Evolutionary conservation across 2,329 filamentous ascomycete genomes (phyloP), one percentile per base, ranked within the genome.

Genomic region (Ceratocystis papillata): DNA sequence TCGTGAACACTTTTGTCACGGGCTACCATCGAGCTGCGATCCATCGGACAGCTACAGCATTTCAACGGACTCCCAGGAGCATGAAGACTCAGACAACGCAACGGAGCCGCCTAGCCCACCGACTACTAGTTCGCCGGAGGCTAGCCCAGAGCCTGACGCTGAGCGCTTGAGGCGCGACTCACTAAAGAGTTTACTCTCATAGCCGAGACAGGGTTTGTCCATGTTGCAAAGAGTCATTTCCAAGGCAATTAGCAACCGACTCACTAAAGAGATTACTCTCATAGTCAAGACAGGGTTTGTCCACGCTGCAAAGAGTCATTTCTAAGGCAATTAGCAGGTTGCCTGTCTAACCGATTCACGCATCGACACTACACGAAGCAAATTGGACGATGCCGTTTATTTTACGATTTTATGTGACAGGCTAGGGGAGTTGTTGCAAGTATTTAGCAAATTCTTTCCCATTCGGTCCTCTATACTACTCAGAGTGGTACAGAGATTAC

Each of bases 41-140:
- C 79, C 64, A 75, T 78, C 80, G 10, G 78, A 79, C 66, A 77
- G 76, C 45, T 80, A 78, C 69, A 75, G 74, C 65, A 79, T 78
- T 20, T 81, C 79, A 12, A 37, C 45, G 25, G 17, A 33, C 25
- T 33, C 20, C 46, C 61, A 17, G 22, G 44, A 10, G 77, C 79
- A 3, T 74, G 75, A 25, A 75, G 61, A 63, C 30, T 63, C 61
- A n/a, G 61, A 63, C 10, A 28, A 50, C 37, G 28, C 30, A 10
- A 46, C 28, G 22, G 61, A 33, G n/a, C 25, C 61, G 45, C 45
- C 44, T 8, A 63, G 61, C 37, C 61, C 61, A 17, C 53, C 53
- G 17, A 59, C 53, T 25, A 59, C 53, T 12, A 59, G 5, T 7
- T 59, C 28, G 3, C 28, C 53, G 2, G 53, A 59, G 53, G 8